Evolutionary conservation across 495 filamentous ascomycete species (phyloP), one percentile per base, ranked within the genome.

Genomic region (Lasiosphaeria miniovina): DNA sequence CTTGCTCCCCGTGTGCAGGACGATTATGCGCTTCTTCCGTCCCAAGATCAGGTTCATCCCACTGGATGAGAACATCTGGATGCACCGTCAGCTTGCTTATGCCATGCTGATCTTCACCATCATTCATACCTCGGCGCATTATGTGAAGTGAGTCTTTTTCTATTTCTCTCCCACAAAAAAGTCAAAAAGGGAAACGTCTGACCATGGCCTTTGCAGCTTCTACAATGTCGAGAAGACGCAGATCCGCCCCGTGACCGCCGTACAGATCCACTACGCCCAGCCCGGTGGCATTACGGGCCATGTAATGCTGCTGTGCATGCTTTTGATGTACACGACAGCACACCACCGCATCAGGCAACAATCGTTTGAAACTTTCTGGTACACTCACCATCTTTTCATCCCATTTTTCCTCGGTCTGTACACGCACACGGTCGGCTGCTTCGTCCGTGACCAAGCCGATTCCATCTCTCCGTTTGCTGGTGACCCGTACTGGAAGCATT

Each of bases 351-450:
- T 99, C 65, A 89, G 94, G 53, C 91, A 98, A 70, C 94, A 99
- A 68, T 95, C 90, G 3, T 99, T 89, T 73, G 94, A 99, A 74
- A 93, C 93, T 1, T 99, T 99, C 70, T 98, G 93, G 94, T 99
- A 99, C 74, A 96, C 90, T 10, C 94, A 99, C 72, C 95, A 99
- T 64, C 83, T 99, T 9, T 97, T 97, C 70, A 88, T 99, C 61
- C 93, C 95, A 12, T 99, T 99, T 76, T 76, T 97, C 68, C 81
- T 99, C 45, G 91, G 82, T 15, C 84, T 98, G 49, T 99, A 99
- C 66, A 98, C 94, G 33, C 94, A 99, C 73, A 92, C 94, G 9
- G 90, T 90, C 12, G 90, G 90, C 46, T 99, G 94, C 74, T 99
- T 99, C 76, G 94, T 98, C 59, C 88, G 91, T 59, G 87, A 95